Base-by-base conservation (phyloP, 768 basidiomycete genomes). In the Inosperma sp. region DNA sequence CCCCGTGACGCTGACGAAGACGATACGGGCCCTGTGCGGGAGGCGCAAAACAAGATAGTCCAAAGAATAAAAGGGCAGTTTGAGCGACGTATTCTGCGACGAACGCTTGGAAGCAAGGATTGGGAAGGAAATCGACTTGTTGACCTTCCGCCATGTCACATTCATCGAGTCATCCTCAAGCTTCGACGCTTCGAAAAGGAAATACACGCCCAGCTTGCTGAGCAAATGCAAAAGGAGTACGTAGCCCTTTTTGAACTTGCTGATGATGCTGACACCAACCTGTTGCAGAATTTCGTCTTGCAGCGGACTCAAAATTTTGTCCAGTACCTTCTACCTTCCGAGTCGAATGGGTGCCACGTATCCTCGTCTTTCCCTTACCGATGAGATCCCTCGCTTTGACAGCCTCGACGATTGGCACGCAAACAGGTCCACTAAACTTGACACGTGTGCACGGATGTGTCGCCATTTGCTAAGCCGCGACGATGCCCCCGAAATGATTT, bases 371-470 rank as follows among this genome's bases (percentile, higher is more conserved):
- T 30, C 51, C 3, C 45, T 51, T 7, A 45, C 47, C 7, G 56
- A 45, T 0, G 35, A 41, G 2, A 44, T 56, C 9, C 62, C 58
- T 7, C n/a, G n/a, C 1, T 58, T 61, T 34, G 45, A 36, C 2
- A 42, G 35, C 3, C 49, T 58, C n/a, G 52, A 52, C 0, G 52
- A 56, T 0, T 63, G 62, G 62, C 35, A 40, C 2, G 29, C 23
- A 1, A 21, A 26, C 5, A 58, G 51, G 23, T 59, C 60, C 2
- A 63, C 62, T 5, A 63, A 63, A 22, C 30, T 63, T 13, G 57
- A 63, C 46, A 50, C 33, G 0, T 48, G 51, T 6, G 57, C 56
- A 1, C 31, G 27, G 0, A 56, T 63, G 2, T 49, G 49, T 14
- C 19, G 14, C 4, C 52, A 61, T 17, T n/a, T 57, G 6, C 33